Conservation (phyloP, 371 early-diverging fungal genomes). For the Synchytrium microbalum region DNA sequence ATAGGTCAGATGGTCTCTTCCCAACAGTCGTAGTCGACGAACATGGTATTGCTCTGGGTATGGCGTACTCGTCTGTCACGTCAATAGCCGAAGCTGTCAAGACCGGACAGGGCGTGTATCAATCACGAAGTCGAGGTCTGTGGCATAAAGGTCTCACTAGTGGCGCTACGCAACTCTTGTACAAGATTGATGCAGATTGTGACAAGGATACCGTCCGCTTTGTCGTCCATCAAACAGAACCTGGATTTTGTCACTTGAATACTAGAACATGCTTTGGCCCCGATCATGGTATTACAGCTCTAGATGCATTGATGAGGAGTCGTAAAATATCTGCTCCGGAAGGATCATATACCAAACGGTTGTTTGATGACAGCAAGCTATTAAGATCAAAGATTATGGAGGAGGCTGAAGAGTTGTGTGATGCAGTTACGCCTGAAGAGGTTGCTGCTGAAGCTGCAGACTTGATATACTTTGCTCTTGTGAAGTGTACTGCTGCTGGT, state of each 20-base stretch:
- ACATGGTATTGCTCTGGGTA: conserved; percentile 75
- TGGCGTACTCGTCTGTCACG: conserved; percentile 80
- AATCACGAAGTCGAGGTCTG: conserved; percentile 79
- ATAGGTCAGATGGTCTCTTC: conserved; percentile 82
- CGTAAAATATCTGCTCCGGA: conserved; percentile 63
- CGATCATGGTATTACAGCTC: conserved; percentile 62
- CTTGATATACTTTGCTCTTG: conserved; percentile 88
- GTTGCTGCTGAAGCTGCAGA: conserved; percentile 96
- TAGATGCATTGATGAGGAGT: conserved; percentile 53
- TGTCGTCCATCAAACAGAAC: conserved; percentile 77
- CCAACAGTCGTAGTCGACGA: conserved; percentile 91
- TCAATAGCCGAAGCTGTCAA: conserved; percentile 76
- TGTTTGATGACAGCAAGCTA: conserved; percentile 75
- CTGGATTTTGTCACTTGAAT: conserved; percentile 90
- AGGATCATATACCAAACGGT: conserved; percentile 84
- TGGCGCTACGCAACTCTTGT: conserved; percentile 80
- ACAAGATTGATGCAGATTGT: conserved; percentile 75
- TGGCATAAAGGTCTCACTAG: conserved; percentile 95
- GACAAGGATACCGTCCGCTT: conserved; percentile 85
- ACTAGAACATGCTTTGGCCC: conserved; percentile 89
- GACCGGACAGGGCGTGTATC: conserved; percentile 81
- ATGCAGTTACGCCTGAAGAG: conserved; percentile 64
- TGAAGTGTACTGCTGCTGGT: conserved; percentile 74
- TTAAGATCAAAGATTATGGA: conserved; percentile 90
- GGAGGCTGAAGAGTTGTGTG: conserved; percentile 89